Evolutionary conservation across 345 rosid genomes (phyloP), one percentile per base, ranked within the genome.

Genomic region (Firmiana major): DNA sequence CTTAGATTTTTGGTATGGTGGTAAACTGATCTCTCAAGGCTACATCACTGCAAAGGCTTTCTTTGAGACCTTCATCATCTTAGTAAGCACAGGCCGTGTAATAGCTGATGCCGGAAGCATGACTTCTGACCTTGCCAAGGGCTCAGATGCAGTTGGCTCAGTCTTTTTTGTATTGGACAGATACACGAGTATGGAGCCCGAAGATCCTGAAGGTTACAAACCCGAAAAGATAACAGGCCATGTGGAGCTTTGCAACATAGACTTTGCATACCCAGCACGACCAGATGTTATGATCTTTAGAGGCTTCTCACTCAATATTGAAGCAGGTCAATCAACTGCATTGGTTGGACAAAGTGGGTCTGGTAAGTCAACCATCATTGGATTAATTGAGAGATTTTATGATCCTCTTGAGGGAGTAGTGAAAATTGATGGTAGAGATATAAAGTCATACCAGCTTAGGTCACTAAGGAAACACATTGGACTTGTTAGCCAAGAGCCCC

Each of bases 281-380:
- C 88, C 93, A 1, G 72, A 88, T 53, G 84, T 85, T 34, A 62
- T 78, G 78, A 82, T 91, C 73, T 85, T 93, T 38, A 82, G 63
- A 55, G 86, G 79, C 69, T 89, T 91, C 80, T 86, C 87, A 0
- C 84, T 91, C 72, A 74, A 63, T 12, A 83, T 93, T 6, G 86
- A 89, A n/a, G 83, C 89, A 0, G 94, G 90, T 3, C 90, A 85
- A 80, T 88, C 96, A 21, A 91, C 92, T 0, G 97, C 93, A 4
- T 71, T 92, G 24, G 95, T 92, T 4, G 97, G 97, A 54, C 89
- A 86, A 76, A 90, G 97, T 19, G 97, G 93, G n/a, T 93, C 91
- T 0, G 97, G 97, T 4, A 93, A 93, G 45, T 93, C 97, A 5
- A 93, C 94, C 0, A 80, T 91, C 43, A 86, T 93, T 1, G 89